phyloP scores from a whole-genome alignment of 1,284 basidiomycete species.

The Termitomyces sp. region DNA sequence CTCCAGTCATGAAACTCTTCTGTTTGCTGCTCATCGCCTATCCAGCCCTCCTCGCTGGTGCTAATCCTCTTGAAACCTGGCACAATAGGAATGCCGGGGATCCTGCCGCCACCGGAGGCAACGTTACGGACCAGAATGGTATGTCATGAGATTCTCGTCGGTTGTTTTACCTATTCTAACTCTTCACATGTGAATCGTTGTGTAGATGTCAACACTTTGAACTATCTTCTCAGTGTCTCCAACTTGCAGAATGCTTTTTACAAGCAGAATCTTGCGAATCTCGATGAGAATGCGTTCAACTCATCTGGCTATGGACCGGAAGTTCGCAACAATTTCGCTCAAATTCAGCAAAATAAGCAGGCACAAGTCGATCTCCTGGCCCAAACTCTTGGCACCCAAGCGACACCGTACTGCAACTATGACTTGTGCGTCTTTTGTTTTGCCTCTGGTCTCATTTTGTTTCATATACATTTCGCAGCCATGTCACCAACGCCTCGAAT shows the following conservation, averaged over 20 bases:
- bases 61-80: background rate
- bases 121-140: slow-evolving; percentile 8
- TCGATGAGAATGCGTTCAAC: slow-evolving; percentile 13
- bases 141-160: slow-evolving; percentile 5
- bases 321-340: slow-evolving; percentile 9
- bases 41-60: slow-evolving; percentile 1
- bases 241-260: slow-evolving; percentile 17
- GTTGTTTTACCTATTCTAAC: slow-evolving; percentile 1
- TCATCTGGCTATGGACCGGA: slow-evolving; percentile 9
- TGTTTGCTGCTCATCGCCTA: slow-evolving; percentile 2
- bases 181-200: background rate
- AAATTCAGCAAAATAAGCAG: slow-evolving; percentile 13
- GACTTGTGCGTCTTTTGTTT: slow-evolving; percentile 11
- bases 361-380: slow-evolving; percentile 10
- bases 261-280: slow-evolving; percentile 11
- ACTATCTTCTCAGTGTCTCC: slow-evolving; percentile 10
- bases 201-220: slow-evolving; percentile 17
- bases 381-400: slow-evolving; percentile 11
- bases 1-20: slow-evolving; percentile 8
- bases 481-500: slow-evolving; percentile 8
- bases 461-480: slow-evolving; percentile 1
- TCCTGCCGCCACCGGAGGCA: background rate
- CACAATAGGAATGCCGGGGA: background rate
- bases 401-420: slow-evolving; percentile 13
- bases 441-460: background rate